These are phyloP conservation scores for Carallia brachiata DNA, from an alignment of 345 rosid species.

Conservation along the genomic window DNA sequence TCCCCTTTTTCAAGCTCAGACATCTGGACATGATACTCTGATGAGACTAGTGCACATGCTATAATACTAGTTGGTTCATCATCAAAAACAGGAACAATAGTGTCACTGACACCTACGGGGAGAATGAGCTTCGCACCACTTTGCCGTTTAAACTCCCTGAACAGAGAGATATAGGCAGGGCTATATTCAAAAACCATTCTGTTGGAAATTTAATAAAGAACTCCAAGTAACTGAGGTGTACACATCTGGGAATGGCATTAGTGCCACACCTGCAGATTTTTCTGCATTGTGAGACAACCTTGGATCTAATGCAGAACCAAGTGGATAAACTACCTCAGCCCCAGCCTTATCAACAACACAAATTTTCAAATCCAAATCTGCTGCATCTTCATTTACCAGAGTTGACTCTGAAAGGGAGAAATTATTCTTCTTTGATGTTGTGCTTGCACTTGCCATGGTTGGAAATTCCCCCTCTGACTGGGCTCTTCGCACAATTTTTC, in stretches of 20 bases:
- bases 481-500: slow-evolving; percentile 37
- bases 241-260: slow-evolving; percentile 46
- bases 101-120: slow-evolving; percentile 25
- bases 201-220: slow-evolving; percentile 43
- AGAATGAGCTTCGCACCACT: slow-evolving; percentile 18
- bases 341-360: slow-evolving; percentile 29
- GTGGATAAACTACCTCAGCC: slow-evolving; percentile 24
- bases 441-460: slow-evolving; percentile 27
- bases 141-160: slow-evolving; percentile 16
- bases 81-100: slow-evolving; percentile 25
- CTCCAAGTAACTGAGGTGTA: slow-evolving; percentile 41
- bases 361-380: slow-evolving; percentile 21
- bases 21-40: slow-evolving; percentile 47
- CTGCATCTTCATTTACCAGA: slow-evolving; percentile 20
- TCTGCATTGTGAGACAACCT: slow-evolving; percentile 30
- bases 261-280: slow-evolving; percentile 18
- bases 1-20: slow-evolving; percentile 58
- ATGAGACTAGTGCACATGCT: slow-evolving; percentile 28
- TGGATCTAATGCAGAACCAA: slow-evolving; percentile 16
- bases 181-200: slow-evolving; percentile 44
- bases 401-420: slow-evolving; percentile 29
- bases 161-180: slow-evolving; percentile 15
- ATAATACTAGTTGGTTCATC: slow-evolving; percentile 32
- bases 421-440: slow-evolving; percentile 32
- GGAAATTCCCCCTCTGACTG: slow-evolving; percentile 56